Conservation (phyloP, 78 protist genomes). For the Isochrysis galbana region DNA sequence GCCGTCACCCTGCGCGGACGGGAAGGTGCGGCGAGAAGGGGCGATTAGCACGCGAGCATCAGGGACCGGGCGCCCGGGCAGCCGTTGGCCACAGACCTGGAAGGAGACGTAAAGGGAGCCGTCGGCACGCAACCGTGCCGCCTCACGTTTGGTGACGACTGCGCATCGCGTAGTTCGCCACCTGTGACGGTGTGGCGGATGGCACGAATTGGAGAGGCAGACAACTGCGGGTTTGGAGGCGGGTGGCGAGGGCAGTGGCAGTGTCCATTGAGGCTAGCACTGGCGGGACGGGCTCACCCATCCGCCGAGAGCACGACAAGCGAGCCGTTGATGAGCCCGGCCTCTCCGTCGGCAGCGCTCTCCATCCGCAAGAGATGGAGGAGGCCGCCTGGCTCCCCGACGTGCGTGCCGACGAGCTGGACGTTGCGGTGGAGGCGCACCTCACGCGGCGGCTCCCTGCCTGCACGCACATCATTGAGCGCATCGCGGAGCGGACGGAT, state of each 20-base stretch:
- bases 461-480: neutral
- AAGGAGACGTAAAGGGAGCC: neutral
- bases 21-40: neutral
- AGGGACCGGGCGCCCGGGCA: neutral
- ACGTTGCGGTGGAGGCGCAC: neutral
- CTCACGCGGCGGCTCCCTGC: neutral
- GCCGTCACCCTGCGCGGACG: neutral
- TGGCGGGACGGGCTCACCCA: no score
- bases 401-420: neutral
- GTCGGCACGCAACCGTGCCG: neutral
- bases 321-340: constrained; percentile 1
- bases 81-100: neutral
- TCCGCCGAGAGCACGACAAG: neutral
- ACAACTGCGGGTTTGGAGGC: no score
- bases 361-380: neutral
- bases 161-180: no score
- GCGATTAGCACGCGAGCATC: no score
- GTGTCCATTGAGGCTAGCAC: no score
- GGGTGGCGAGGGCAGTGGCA: no score
- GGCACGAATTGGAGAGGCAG: no score
- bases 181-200: no score
- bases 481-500: constrained; percentile 5
- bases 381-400: constrained; percentile 1
- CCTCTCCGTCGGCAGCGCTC: neutral
- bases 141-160: neutral